Evolutionary conservation across 192 early-diverging fungal genomes (phyloP).

Genomic region (Cladochytrium replicatum): DNA sequence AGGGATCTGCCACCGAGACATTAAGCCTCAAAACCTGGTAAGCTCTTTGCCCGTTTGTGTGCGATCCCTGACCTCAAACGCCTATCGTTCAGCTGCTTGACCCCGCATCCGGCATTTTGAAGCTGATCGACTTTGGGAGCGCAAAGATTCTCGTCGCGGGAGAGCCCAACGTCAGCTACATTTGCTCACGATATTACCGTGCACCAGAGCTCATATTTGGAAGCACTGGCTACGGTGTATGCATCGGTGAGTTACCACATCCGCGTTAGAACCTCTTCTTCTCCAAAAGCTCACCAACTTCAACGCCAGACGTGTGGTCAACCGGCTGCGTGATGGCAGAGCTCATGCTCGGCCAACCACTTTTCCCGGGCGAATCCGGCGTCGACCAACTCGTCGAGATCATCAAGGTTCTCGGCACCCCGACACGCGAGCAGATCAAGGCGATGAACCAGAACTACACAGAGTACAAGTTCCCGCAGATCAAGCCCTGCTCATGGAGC

Average conservation of each 20-base stretch:
- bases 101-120: constrained; percentile 81
- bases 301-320: constrained; percentile 78
- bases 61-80: too few relatives aligned
- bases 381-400: constrained; percentile 99
- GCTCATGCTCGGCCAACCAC: constrained; percentile 82
- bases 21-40: constrained; percentile 96
- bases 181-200: constrained; percentile 95
- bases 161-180: constrained; percentile 97
- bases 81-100: constrained; percentile 82
- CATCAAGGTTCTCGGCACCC: constrained; percentile 97
- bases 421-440: constrained; percentile 89
- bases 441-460: constrained; percentile 98
- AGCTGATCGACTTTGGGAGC: constrained; percentile 96
- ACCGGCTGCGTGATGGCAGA: constrained; percentile 95
- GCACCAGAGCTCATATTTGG: constrained; percentile 97
- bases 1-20: constrained; percentile 98
- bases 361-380: constrained; percentile 96
- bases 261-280: too few relatives aligned
- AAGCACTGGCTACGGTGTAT: constrained; percentile 82
- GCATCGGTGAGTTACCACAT: constrained; percentile 32
- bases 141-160: constrained; percentile 90
- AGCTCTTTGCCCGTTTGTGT: too few relatives aligned
- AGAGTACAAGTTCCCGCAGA: constrained; percentile 97
- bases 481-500: constrained; percentile 83
- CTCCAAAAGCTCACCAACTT: background rate